Conservation (phyloP, 805 yeast genomes). For the Diddensiella transvaalensis region DNA sequence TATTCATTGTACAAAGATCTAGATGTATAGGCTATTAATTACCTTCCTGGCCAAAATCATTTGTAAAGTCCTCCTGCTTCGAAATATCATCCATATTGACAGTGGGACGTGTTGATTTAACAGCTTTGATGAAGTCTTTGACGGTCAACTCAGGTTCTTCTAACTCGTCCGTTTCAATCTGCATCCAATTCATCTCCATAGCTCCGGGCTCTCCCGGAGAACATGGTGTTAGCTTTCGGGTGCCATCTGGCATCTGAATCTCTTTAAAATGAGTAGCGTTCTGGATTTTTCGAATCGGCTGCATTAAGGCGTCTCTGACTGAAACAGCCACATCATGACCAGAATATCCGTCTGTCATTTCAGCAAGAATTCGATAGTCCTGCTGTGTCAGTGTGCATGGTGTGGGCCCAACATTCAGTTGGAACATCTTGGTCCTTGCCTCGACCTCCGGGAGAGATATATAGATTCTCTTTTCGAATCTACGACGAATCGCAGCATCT, state of each 20-base stretch:
- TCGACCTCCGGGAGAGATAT: constrained; percentile 93
- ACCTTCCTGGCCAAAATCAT: constrained; percentile 97
- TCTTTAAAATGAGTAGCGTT: constrained; percentile 89
- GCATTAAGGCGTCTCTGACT: constrained; percentile 96
- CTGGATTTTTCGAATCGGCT: constrained; percentile 93
- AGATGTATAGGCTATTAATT: constrained; percentile 42
- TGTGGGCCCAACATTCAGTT: constrained; percentile 84
- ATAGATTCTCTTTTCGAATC: constrained; percentile 93
- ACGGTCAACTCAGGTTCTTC: constrained; percentile 85
- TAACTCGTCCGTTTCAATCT: constrained; percentile 81
- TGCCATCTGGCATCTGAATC: constrained; percentile 31
- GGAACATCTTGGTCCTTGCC: constrained; percentile 91
- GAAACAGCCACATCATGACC: constrained; percentile 97
- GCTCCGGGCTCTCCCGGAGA: constrained; percentile 95
- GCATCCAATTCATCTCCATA: constrained; percentile 88
- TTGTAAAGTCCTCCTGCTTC: constrained; percentile 83
- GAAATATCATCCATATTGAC: constrained; percentile 81
- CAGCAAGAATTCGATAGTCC: constrained; percentile 76
- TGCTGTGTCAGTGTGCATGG: constrained; percentile 72
- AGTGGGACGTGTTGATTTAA: constrained; percentile 89
- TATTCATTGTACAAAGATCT: background rate
- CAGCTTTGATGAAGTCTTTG: constrained; percentile 90
- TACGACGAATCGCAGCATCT: constrained; percentile 94
- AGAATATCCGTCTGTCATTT: constrained; percentile 94
- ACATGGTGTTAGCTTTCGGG: constrained; percentile 72